Evolutionary conservation across 495 filamentous ascomycete species (phyloP).

Genomic region (Xylaria flabelliformis): DNA sequence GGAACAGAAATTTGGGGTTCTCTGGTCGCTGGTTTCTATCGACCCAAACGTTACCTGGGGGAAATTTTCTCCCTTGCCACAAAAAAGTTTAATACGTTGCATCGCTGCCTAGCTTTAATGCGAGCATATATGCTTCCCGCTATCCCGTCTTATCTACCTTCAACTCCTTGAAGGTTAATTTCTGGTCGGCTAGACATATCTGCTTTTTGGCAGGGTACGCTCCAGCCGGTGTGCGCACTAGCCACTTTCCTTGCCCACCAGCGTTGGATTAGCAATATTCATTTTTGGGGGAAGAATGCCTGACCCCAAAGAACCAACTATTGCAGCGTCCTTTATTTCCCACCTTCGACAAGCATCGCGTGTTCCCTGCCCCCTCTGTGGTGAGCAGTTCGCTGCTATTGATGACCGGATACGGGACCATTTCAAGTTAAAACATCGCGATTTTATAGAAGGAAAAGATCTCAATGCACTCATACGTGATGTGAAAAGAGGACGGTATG

Average conservation of each 20-base stretch:
- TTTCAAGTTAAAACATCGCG: constrained; percentile 28
- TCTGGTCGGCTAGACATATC: background rate
- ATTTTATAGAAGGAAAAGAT: constrained; percentile 30
- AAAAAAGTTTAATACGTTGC: background rate
- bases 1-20: background rate
- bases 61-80: background rate
- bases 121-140: background rate
- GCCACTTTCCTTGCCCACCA: background rate
- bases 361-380: constrained; percentile 33
- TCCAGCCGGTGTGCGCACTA: background rate
- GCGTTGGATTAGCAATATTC: background rate
- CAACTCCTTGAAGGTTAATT: background rate
- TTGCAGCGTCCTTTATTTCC: constrained; percentile 32
- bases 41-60: background rate
- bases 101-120: background rate
- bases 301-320: constrained; percentile 28
- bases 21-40: background rate
- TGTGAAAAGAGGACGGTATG: constrained; percentile 33
- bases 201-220: background rate
- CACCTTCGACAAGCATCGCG: constrained; percentile 34
- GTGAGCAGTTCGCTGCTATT: constrained; percentile 26
- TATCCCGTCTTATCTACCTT: background rate
- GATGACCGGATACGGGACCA: constrained; percentile 36
- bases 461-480: constrained; percentile 31
- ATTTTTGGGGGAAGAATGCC: constrained; percentile 27